phyloP scores from a whole-genome alignment of 1,284 basidiomycete species.

The Trichosporon inkin region DNA sequence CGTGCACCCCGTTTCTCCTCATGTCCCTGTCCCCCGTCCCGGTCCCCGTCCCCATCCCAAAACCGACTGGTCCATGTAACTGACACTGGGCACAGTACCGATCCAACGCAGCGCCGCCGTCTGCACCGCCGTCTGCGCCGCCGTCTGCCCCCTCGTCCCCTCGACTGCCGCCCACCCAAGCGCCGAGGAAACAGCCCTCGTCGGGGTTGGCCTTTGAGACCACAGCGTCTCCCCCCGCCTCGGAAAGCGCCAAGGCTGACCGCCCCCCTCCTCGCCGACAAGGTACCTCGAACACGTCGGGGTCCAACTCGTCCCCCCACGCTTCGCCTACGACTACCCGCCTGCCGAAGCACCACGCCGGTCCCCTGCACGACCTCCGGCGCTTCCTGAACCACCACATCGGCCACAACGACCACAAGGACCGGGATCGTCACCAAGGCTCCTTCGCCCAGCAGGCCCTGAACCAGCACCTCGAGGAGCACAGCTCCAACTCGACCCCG shows the following conservation, averaged over 20 bases:
- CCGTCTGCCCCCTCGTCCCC: slow-evolving; percentile 15
- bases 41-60: too few relatives aligned
- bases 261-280: slow-evolving; percentile 10
- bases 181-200: not conserved
- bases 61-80: not conserved
- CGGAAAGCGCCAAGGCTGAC: not conserved
- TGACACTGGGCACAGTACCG: too few relatives aligned
- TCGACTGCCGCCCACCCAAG: slow-evolving; percentile 32
- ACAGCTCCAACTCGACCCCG: slow-evolving; percentile 13
- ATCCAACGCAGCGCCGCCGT: too few relatives aligned
- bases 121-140: slow-evolving; percentile 7
- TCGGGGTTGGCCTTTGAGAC: not conserved
- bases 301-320: slow-evolving; percentile 37
- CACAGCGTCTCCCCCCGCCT: not conserved
- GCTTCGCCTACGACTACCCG: slow-evolving; percentile 47
- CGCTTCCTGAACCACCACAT: slow-evolving; percentile 88
- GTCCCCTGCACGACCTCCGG: slow-evolving; percentile 82
- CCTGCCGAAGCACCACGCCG: slow-evolving; percentile 48
- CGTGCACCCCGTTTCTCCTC: not conserved
- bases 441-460: not conserved
- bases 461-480: slow-evolving; percentile 13
- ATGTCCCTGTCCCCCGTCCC: not conserved
- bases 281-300: slow-evolving; percentile 26
- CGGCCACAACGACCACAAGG: slow-evolving; percentile 43
- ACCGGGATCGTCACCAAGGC: not conserved